Evolutionary conservation across 2,329 filamentous ascomycete genomes (phyloP), one percentile per base, ranked within the genome.

Genomic region (Talaromyces sp.): DNA sequence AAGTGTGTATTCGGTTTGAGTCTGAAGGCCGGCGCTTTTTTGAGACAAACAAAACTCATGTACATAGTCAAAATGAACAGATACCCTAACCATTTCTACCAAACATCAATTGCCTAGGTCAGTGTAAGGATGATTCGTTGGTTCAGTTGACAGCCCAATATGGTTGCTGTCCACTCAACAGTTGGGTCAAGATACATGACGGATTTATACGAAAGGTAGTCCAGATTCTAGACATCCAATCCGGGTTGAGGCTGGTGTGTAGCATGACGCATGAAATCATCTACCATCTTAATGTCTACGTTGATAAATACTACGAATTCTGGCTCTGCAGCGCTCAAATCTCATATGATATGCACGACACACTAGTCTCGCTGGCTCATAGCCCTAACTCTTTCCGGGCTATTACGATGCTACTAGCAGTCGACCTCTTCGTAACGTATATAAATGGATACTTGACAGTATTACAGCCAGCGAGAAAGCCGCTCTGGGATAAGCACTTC

Each of bases 401-500:
- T 10, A 24, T 57, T 6, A 22, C 47, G 11, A 50, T 48, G 41
- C 37, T 63, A 27, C 74, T 75, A 63, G 70, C 67, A 5, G 69
- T 79, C 16, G 66, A 72, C n/a, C 64, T 78, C 33, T 78, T 73
- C 52, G 67, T 78, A 3, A 67, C 70, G 13, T 72, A 76, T 60
- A 72, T 77, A 16, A 68, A 74, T 22, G 69, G 68, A 1, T 71
- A 73, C 37, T 37, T 78, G 9, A 68, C 63, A 27, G 75, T 72
- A 8, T 62, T 78, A 56, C 33, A 57, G 5, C 76, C 76, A 3
- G 71, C 68, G 0, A 72, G 72, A 45, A 70, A 74, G 66, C 75
- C 76, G 10, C 63, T 74, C 9, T 78, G 76, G 76, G 76, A 79
- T 64, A 64, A 65, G 22, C 70, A 71, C n/a, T 78, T 78, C 64